Evolutionary conservation across 108 stramenopile species (phyloP), one percentile per base, ranked within the genome.

Genomic region (Skeletonema tropicum): DNA sequence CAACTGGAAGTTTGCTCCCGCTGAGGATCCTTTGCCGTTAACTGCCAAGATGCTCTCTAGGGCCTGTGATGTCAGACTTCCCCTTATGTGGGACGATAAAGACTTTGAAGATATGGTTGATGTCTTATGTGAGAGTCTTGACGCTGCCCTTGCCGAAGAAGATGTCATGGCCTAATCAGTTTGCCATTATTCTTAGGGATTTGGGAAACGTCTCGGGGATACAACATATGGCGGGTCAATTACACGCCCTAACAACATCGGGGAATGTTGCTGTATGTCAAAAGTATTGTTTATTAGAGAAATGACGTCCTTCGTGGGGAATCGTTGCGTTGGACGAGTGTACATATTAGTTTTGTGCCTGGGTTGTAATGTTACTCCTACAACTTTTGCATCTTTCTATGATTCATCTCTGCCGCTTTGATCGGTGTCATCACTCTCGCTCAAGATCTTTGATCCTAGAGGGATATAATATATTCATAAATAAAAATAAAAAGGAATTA

Each of bases 1-100:
- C 69, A 96, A 96, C 86, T 96, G 95, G 95, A 86, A 86, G 71
- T 96, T 93, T 83, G 95, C 92, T 0, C 88, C 89, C n/a, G 89
- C 92, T 11, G 89, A 86, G 1, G 83, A 86, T 5, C 92, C 91
- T 2, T 86, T 96, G 26, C 95, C 95, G 0, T 77, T 86, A 80
- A 96, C 95, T 61, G 92, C 87, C 31, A 82, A 87, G 36, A 93
- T 93, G 88, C 82, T 96, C 57, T 80, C 76, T 23, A 81, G 89
- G 49, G 90, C 95, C n/a, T 93, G 89, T 63, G 95, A 96, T 69
- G 87, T 90, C 60, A 77, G 93, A 64, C 88, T 96, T 86, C 95
- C 95, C 26, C 80, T 94, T 10, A 91, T 92, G 86, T 96, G 92
- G 89, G 92, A 94, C 36, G 95, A 96, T 71, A 79, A 86, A 58